Evolutionary conservation across 805 yeast species (phyloP).

Genomic region (Kluyveromyces starmeri): DNA sequence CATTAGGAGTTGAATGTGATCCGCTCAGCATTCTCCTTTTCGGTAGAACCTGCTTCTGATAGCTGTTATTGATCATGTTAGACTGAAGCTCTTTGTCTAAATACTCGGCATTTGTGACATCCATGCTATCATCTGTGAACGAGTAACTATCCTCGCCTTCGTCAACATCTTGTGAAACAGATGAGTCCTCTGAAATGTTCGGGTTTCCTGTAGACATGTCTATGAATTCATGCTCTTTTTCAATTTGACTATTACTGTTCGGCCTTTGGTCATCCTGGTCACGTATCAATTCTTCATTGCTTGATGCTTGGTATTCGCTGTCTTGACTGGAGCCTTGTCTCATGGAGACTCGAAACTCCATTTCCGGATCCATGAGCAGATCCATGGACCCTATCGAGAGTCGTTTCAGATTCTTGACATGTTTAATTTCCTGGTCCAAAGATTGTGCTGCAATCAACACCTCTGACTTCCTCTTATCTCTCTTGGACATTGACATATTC

Average conservation of each 20-base stretch:
- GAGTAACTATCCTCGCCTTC: constrained; percentile 9
- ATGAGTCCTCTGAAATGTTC: too few species aligned
- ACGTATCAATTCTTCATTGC: too few species aligned
- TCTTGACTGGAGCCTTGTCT: too few species aligned
- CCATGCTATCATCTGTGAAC: constrained; percentile 19
- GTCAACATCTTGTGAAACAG: too few species aligned
- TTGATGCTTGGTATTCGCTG: too few species aligned
- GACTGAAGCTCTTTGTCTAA: constrained; percentile 9
- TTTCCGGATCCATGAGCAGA: constrained; percentile 57
- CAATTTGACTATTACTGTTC: too few species aligned
- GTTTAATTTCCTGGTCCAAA: constrained; percentile 63
- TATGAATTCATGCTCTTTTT: too few species aligned
- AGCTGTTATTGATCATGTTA: neutral
- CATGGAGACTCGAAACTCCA: constrained; percentile 36
- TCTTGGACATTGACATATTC: constrained; percentile 1
- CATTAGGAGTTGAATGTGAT: neutral
- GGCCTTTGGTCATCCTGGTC: too few species aligned
- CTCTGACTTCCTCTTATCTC: constrained; percentile 35
- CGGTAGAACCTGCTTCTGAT: constrained; percentile 6
- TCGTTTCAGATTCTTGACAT: constrained; percentile 65
- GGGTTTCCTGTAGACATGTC: too few species aligned
- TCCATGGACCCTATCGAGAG: constrained; percentile 55
- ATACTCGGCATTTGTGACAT: constrained; percentile 23
- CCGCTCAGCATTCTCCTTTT: constrained; percentile 3
- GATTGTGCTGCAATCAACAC: constrained; percentile 62